These are phyloP conservation scores for Pleoardoris graminearum DNA, from an alignment of 2,329 filamentous ascomycete genomes.

Conservation along the genomic window DNA sequence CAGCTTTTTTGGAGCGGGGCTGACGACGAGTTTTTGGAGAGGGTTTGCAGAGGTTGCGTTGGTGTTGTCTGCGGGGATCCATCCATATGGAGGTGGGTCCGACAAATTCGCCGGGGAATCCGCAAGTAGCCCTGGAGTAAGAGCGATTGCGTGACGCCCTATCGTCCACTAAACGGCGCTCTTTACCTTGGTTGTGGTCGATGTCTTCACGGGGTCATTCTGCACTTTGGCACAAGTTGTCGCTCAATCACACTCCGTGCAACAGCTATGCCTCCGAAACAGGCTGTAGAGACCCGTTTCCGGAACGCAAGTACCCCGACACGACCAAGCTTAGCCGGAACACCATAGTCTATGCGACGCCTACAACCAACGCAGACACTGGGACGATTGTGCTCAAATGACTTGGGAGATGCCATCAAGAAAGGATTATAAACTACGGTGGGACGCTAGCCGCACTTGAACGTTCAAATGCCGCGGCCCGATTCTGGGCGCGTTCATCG, in stretches of 20 bases:
- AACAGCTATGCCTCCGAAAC: not conserved
- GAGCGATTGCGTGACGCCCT: not conserved
- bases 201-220: no score
- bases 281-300: not conserved
- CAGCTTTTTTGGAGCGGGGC: not conserved
- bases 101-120: not conserved
- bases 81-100: not conserved
- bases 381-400: not conserved
- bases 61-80: not conserved
- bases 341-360: not conserved
- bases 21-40: not conserved
- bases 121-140: not conserved
- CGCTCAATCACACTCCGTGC: not conserved
- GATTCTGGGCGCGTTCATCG: not conserved
- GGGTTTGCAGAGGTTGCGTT: not conserved
- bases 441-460: not conserved
- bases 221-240: not conserved
- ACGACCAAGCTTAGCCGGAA: not conserved
- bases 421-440: not conserved
- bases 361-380: not conserved
- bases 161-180: not conserved
- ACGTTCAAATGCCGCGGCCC: conserved; percentile 6
- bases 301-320: not conserved
- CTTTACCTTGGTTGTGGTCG: no score
- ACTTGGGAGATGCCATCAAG: not conserved